Conservation (phyloP, 306 rosid species). For the Acacia crassicarpa region DNA sequence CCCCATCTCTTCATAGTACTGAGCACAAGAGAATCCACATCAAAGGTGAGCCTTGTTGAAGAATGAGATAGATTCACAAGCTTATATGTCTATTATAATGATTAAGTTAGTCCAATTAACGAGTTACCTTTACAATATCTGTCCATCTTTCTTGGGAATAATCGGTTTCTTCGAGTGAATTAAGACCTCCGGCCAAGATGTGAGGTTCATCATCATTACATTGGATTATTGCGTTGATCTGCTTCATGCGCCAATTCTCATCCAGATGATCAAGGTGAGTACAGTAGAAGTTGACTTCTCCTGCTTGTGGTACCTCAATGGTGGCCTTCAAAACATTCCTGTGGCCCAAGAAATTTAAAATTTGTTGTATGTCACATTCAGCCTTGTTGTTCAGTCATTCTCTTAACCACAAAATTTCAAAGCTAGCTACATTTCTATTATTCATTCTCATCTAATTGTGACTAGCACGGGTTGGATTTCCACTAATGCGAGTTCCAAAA, state of each 20-base stretch:
- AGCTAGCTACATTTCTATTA: slow-evolving; percentile 11
- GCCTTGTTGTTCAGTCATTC: slow-evolving; percentile 31
- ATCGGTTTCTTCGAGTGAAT: slow-evolving; percentile 84
- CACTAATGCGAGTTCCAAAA: slow-evolving; percentile 18
- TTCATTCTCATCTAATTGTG: slow-evolving; percentile 5
- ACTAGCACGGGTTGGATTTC: slow-evolving; percentile 32
- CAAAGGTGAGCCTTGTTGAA: background rate
- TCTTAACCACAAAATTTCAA: slow-evolving; percentile 24
- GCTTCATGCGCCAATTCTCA: slow-evolving; percentile 97
- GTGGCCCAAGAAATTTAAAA: slow-evolving; percentile 15
- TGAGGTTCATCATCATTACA: slow-evolving; percentile 68
- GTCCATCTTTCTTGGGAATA: slow-evolving; percentile 95
- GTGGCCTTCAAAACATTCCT: slow-evolving; percentile 95
- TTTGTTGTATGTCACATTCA: slow-evolving; percentile 28
- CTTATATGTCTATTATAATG: background rate
- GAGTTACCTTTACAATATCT: slow-evolving; percentile 81
- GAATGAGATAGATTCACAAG: background rate
- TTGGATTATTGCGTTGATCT: slow-evolving; percentile 83
- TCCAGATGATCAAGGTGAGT: slow-evolving; percentile 96
- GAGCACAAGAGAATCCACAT: slow-evolving; percentile 1
- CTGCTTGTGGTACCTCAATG: slow-evolving; percentile 79
- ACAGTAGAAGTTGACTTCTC: slow-evolving; percentile 82
- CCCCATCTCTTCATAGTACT: slow-evolving; percentile 71
- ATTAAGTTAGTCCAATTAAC: background rate
- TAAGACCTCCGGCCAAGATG: slow-evolving; percentile 86